Conservation (phyloP, 2,329 filamentous ascomycete genomes). For the Nemania abortiva region DNA sequence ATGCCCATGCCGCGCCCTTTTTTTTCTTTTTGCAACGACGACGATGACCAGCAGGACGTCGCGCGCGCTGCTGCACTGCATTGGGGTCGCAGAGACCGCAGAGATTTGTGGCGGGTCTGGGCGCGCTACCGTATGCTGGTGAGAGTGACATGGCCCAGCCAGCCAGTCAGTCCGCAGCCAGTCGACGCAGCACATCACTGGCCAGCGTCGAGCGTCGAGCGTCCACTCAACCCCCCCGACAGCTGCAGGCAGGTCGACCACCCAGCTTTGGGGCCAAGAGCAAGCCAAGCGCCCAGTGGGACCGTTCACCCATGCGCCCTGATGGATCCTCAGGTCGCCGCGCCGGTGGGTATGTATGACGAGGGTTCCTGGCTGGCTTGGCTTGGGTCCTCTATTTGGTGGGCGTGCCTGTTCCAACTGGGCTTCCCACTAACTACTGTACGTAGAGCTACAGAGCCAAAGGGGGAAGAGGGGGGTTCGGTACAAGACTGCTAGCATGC, state of each 20-base stretch:
- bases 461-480: constrained; percentile 36
- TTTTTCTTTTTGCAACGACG: constrained; percentile 36
- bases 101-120: constrained; percentile 42
- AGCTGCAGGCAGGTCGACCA: constrained; percentile 33
- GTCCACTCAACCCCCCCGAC: constrained; percentile 31
- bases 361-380: constrained; percentile 36
- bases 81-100: constrained; percentile 38
- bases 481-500: constrained; percentile 33
- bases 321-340: constrained; percentile 40
- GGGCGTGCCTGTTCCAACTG: constrained; percentile 41
- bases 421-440: constrained; percentile 46
- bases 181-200: constrained; percentile 36
- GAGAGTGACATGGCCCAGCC: constrained; percentile 37
- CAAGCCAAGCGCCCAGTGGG: constrained; percentile 40
- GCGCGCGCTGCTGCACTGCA: constrained; percentile 30
- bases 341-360: constrained; percentile 36
- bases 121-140: constrained; percentile 38
- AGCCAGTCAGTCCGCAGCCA: constrained; percentile 15
- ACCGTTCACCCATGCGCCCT: constrained; percentile 35
- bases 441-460: constrained; percentile 31
- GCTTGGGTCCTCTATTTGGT: constrained; percentile 23
- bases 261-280: constrained; percentile 35
- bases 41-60: constrained; percentile 34
- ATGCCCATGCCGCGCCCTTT: constrained; percentile 29
- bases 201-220: constrained; percentile 22